phyloP scores from a whole-genome alignment of 2,329 filamentous ascomycete species.

The Fusarium pseudonygamai region DNA sequence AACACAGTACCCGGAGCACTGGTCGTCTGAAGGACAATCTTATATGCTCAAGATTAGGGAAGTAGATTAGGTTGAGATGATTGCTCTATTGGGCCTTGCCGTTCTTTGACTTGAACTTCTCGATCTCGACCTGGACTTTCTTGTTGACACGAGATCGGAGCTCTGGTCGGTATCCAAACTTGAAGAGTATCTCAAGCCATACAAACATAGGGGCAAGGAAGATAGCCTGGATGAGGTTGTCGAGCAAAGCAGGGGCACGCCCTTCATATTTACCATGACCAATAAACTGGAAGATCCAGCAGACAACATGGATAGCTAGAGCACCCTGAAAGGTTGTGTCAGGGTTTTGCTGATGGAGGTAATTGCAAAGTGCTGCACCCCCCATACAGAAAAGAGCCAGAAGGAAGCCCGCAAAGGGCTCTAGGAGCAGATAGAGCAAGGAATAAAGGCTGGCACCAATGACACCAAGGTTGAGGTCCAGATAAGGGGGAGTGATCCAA shows the following conservation, averaged over 20 bases:
- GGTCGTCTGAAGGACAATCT: not conserved
- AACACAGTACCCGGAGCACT: not conserved
- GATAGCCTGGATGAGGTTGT: constrained; percentile 90
- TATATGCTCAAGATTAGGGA: not conserved
- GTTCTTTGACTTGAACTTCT: constrained; percentile 71
- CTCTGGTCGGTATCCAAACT: constrained; percentile 87
- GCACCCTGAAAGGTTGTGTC: constrained; percentile 64
- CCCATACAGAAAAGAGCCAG: constrained; percentile 80
- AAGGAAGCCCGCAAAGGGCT: constrained; percentile 87
- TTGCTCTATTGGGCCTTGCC: constrained; percentile 60
- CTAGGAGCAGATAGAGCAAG: constrained; percentile 86
- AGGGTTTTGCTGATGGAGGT: constrained; percentile 69
- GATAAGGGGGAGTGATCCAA: constrained; percentile 74
- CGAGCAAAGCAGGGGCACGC: constrained; percentile 85
- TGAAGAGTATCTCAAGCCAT: constrained; percentile 94
- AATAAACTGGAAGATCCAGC: constrained; percentile 90
- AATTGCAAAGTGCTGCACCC: constrained; percentile 78
- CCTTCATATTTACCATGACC: constrained; percentile 92
- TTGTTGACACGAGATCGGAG: constrained; percentile 83
- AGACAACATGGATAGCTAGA: constrained; percentile 73
- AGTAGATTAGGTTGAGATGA: constrained; percentile 1
- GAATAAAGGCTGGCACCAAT: constrained; percentile 75
- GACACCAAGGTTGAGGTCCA: constrained; percentile 72
- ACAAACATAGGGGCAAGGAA: constrained; percentile 96
- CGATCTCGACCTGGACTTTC: constrained; percentile 78